A percentile compares a stretch with the other conserved stretches of the same genome.
Conservation (phyloP, 805 yeast species). For the Candida pini region DNA sequence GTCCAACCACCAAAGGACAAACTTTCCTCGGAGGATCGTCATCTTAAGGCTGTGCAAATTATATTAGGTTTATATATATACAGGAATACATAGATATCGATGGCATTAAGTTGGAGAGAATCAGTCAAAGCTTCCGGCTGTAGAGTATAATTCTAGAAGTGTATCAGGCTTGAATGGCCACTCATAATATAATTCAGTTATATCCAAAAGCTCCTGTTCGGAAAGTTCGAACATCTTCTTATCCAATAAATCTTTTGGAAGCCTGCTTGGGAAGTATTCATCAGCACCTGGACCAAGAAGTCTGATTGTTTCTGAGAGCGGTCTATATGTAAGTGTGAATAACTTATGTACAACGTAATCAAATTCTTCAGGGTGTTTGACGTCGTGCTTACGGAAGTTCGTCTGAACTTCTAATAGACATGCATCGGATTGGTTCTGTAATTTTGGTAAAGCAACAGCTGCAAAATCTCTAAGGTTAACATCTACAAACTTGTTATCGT, state of each 20-base stretch:
- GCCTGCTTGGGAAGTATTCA: slow-evolving; percentile 36
- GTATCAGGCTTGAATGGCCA: slow-evolving; percentile 81
- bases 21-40: no score
- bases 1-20: no score
- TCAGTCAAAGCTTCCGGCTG: neutral
- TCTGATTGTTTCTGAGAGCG: slow-evolving; percentile 40
- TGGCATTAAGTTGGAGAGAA: no score
- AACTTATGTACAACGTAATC: slow-evolving; percentile 64
- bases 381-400: slow-evolving; percentile 22
- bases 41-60: no score
- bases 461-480: slow-evolving; percentile 8
- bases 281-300: slow-evolving; percentile 80
- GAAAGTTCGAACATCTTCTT: slow-evolving; percentile 45
- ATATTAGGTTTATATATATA: no score
- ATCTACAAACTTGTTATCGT: slow-evolving; percentile 9
- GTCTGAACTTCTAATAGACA: slow-evolving; percentile 29
- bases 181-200: slow-evolving; percentile 47
- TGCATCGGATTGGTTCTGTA: slow-evolving; percentile 16
- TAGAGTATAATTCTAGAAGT: slow-evolving; percentile 19
- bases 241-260: slow-evolving; percentile 35
- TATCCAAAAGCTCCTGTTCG: slow-evolving; percentile 44
- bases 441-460: slow-evolving; percentile 20
- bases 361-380: slow-evolving; percentile 45
- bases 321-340: slow-evolving; percentile 37
- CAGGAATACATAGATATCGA: no score